Evolutionary conservation across 106 monocot species (phyloP).

Genomic region (Acanthochlamys bracteata): DNA sequence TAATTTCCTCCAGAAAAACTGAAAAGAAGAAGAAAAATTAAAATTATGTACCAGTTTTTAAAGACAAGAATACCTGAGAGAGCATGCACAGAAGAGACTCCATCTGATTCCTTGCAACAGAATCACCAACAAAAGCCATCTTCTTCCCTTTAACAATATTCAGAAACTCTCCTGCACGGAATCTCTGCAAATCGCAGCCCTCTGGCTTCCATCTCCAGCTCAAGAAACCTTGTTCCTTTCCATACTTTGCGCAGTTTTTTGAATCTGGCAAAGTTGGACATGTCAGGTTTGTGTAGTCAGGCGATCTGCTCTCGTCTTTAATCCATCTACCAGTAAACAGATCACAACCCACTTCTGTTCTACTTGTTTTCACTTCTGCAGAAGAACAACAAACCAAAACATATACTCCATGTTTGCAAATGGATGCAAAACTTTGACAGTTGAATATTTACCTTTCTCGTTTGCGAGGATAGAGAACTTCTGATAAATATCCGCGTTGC

Average conservation of each 20-base stretch:
- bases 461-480: no score
- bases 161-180: constrained; percentile 23
- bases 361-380: no score
- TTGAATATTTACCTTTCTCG: no score
- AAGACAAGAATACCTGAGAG: constrained; percentile 32
- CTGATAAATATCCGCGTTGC: no score
- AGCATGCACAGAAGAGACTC: constrained; percentile 41
- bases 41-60: neutral
- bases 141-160: constrained; percentile 25
- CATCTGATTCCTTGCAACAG: constrained; percentile 42
- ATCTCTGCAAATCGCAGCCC: constrained; percentile 27
- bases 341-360: constrained; percentile 12
- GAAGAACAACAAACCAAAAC: no score
- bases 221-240: constrained; percentile 24
- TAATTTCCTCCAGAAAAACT: no score
- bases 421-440: no score
- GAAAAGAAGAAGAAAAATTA: neutral
- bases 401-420: no score
- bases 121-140: constrained; percentile 37
- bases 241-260: constrained; percentile 33
- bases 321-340: constrained; percentile 26
- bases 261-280: constrained; percentile 27
- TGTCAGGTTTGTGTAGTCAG: constrained; percentile 16
- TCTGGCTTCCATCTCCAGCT: constrained; percentile 53
- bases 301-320: constrained; percentile 8